Base-by-base conservation (phyloP, 2,329 filamentous ascomycete species). In the Aspergillus brunneoviolaceus region DNA sequence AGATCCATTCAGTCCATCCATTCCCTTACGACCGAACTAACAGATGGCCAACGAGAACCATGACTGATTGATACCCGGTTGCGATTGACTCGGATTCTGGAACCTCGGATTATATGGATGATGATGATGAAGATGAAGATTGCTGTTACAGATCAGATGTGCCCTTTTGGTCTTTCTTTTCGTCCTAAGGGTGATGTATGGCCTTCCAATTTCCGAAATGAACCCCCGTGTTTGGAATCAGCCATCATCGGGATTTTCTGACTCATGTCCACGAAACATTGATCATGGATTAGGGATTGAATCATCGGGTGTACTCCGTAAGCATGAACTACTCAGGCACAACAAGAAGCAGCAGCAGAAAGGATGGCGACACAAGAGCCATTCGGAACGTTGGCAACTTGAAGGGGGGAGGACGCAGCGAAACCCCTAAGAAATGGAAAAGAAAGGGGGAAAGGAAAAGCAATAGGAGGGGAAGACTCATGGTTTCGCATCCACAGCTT, bases 361-460 rank as follows among this genome's bases (percentile, higher is more conserved):
- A 16, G 49, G 49, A 50, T 29, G 23, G 49, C 33, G 33, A 53
- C 33, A 35, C 35, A 11, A 35, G 21, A 56, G 33, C 27, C 11
- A 50, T 39, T 59, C 50, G 56, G 58, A 68, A 63, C 23, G 29
- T 45, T 55, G 64, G 66, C 65, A 60, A 63, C 64, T 29, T 53
- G 57, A 47, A 42, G 33, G 33, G 33, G 33, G 33, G 14, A 35
- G 33, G 33, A 14, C 33, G 59, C 52, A 57, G 49, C 49, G 45
- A 62, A 51, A 42, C 62, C 64, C 57, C 62, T 57, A 61, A 66
- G 64, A 55, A 64, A 49, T 55, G 53, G 50, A 65, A 63, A 66
- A 66, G 59, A 67, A 72, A 71, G 65, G 69, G 69, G 69, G 57
- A 53, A 51, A 49, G 60, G 60, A 56, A n/a, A 16, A 42, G 39